Base-by-base conservation (phyloP, 371 early-diverging fungal genomes). In the Actinomucor elegans region DNA sequence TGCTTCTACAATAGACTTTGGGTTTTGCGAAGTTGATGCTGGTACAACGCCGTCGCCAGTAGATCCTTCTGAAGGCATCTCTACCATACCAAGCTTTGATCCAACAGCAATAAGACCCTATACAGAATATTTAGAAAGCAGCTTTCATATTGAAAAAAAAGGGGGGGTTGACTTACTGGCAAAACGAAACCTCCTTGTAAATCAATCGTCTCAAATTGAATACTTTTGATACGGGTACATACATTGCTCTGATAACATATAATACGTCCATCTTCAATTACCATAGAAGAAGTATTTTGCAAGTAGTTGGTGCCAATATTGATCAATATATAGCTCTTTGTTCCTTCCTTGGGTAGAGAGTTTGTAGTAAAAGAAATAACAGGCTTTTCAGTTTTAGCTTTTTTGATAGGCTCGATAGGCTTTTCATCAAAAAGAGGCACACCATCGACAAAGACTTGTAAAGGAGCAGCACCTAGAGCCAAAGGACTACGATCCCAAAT, bases 371-470 rank as follows among this genome's bases (percentile, higher is more conserved):
- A 2, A 14, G 10, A 15, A 7, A 6, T 8, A n/a, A n/a, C 2
- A 26, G 42, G 4, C 12, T 31, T 28, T 21, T 40, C 23, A 11
- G 11, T 5, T 4, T n/a, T 4, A 12, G 14, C 31, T 23, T 38
- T 23, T n/a, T 28, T 50, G 37, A 32, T 18, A 29, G 51, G 51
- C 0, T 12, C 8, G 23, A 50, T 50, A 5, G 38, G 31, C 15
- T 40, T 50, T 40, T 68, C 60, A 41, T 73, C 61, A 38, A 77
- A 69, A 32, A 74, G 73, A 4, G 77, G 69, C 23, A 78, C 70
- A 31, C 92, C 92, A 59, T 91, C 92, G 33, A 87, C 69, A 54
- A 75, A 80, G n/a, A 91, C 89, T 59, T 81, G 75, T 14, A 85
- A 55, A 23, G 92, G 92, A 37, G 78, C 63, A 4, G 92, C 84